These are phyloP conservation scores for Gossypium herbaceum DNA, from an alignment of 345 rosid genomes.

Conservation along the genomic window DNA sequence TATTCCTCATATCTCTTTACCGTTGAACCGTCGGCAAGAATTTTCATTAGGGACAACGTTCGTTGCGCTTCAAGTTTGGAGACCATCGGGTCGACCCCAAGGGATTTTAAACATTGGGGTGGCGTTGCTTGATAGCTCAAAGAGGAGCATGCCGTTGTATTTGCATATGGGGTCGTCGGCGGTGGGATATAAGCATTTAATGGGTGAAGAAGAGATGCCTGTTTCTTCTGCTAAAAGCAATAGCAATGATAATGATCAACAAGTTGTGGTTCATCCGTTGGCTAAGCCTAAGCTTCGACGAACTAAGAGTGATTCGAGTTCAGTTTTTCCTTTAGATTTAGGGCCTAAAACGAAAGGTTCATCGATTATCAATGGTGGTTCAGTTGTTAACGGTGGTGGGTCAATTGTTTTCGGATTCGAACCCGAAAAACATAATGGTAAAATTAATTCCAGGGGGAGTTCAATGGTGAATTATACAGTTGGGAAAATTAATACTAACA, in stretches of 20 bases:
- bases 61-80: constrained; percentile 82
- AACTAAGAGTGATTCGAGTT: constrained; percentile 70
- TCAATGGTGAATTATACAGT: constrained; percentile 21
- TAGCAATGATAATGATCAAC: not conserved
- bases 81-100: constrained; percentile 78
- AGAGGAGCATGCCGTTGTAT: constrained; percentile 86
- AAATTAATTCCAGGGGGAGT: not conserved
- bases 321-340: constrained; percentile 39
- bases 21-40: constrained; percentile 25
- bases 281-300: constrained; percentile 54
- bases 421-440: not conserved
- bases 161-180: constrained; percentile 56
- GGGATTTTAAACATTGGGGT: constrained; percentile 85
- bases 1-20: constrained; percentile 28
- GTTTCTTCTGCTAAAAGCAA: constrained; percentile 14
- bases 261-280: too few species aligned
- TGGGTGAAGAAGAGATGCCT: constrained; percentile 41
- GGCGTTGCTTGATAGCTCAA: constrained; percentile 71
- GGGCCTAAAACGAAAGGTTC: not conserved
- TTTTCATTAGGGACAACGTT: constrained; percentile 62
- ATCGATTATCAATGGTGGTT: constrained; percentile 17
- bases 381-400: constrained; percentile 29
- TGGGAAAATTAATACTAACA: not conserved
- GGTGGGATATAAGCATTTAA: constrained; percentile 67
- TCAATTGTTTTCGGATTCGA: constrained; percentile 35